phyloP scores from a whole-genome alignment of 768 basidiomycete genomes.

The Gloeostereum incarnatum region DNA sequence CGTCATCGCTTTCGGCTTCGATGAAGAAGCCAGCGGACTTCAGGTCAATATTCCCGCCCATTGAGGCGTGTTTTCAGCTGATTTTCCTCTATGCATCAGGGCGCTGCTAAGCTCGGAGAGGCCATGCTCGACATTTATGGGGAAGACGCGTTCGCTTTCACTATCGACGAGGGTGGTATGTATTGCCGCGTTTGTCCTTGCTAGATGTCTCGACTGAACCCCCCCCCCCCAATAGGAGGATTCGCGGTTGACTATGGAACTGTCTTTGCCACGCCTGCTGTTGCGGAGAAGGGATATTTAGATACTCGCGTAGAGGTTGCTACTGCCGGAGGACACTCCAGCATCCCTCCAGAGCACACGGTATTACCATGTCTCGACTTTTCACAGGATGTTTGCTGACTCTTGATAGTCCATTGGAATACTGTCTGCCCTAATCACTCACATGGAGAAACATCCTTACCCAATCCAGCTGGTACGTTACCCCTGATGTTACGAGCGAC shows the following conservation, averaged over 20 bases:
- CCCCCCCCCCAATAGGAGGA: constrained; percentile 7
- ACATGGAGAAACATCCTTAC: constrained; percentile 37
- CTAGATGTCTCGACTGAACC: background rate
- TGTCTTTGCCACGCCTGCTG: constrained; percentile 30
- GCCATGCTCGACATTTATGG: constrained; percentile 43
- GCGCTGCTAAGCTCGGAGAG: constrained; percentile 24
- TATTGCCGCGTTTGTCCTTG: background rate
- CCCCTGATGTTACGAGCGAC: background rate
- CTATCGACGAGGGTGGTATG: constrained; percentile 54
- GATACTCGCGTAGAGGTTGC: constrained; percentile 34
- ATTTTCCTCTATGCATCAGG: constrained; percentile 17
- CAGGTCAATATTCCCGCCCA: constrained; percentile 13
- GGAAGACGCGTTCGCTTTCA: constrained; percentile 40
- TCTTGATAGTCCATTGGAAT: constrained; percentile 47
- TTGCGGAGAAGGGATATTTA: constrained; percentile 45
- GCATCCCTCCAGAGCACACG: constrained; percentile 54
- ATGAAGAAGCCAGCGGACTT: constrained; percentile 37
- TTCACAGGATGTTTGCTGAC: constrained; percentile 1
- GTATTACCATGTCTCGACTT: constrained; percentile 14
- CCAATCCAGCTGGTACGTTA: constrained; percentile 22
- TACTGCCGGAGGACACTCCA: constrained; percentile 55
- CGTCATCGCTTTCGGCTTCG: constrained; percentile 29
- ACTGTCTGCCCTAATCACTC: constrained; percentile 39
- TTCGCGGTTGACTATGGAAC: constrained; percentile 18
- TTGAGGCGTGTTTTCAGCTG: constrained; percentile 6